phyloP scores from a whole-genome alignment of 2,329 filamentous ascomycete species.

The Pestalotiopsis sp. region DNA sequence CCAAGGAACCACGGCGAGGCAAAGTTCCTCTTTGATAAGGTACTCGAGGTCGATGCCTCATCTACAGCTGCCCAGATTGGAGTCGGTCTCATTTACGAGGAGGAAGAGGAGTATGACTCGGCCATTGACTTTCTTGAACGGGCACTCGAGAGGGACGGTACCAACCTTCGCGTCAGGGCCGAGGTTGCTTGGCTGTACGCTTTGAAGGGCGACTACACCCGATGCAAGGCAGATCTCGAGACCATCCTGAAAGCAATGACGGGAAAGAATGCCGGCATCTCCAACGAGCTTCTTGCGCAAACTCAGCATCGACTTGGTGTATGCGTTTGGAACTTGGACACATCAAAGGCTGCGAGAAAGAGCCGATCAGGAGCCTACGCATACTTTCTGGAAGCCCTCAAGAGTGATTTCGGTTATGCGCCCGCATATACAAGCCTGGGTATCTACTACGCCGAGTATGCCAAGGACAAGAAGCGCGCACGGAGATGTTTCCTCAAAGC shows the following conservation, averaged over 20 bases:
- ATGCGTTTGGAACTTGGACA: constrained; percentile 84
- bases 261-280: constrained; percentile 48
- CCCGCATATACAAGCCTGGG: constrained; percentile 91
- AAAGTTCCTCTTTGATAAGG: constrained; percentile 79
- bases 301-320: constrained; percentile 85
- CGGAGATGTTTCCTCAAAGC: constrained; percentile 96
- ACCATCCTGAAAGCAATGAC: constrained; percentile 62
- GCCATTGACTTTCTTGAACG: constrained; percentile 80
- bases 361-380: constrained; percentile 81
- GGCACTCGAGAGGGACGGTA: constrained; percentile 72
- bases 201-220: constrained; percentile 73
- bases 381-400: constrained; percentile 81
- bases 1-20: constrained; percentile 90
- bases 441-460: constrained; percentile 89
- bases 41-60: constrained; percentile 73
- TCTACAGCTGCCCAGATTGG: constrained; percentile 86
- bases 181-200: constrained; percentile 94
- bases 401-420: constrained; percentile 84
- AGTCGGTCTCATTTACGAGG: constrained; percentile 87
- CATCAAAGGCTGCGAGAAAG: constrained; percentile 74
- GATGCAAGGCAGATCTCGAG: constrained; percentile 71
- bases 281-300: constrained; percentile 77
- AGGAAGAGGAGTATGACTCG: constrained; percentile 84
- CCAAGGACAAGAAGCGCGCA: constrained; percentile 81
- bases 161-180: constrained; percentile 77